Evolutionary conservation across 1,284 basidiomycete genomes (phyloP), one percentile per base, ranked within the genome.

Genomic region (Rhodotorula sp.): DNA sequence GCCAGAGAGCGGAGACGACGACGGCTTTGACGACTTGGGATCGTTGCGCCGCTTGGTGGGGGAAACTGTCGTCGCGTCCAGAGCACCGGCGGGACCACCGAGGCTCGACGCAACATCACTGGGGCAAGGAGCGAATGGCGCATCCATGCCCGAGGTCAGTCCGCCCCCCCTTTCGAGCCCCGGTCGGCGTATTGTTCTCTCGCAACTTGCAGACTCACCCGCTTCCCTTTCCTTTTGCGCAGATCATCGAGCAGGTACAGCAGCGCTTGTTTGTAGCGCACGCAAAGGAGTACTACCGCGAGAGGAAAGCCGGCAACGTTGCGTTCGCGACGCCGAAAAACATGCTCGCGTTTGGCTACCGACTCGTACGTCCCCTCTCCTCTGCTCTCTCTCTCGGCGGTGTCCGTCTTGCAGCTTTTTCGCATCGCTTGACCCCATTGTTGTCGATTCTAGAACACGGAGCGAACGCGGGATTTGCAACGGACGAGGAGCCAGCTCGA

Each of bases 341-440:
- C 76, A 82, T 91, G 1, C 84, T 92, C 23, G 87, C 88, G 3
- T 79, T 84, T 20, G 90, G 91, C 6, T 91, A 90, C 80, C 84
- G 86, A 34, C 80, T 84, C 67, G 89, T 88, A n/a, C 59, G 56
- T 39, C 14, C 7, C 20, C 31, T 58, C 59, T 12, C 54, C 3
- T n/a, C 7, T 3, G 5, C 54, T 10, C n/a, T 15, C n/a, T 47
- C n/a, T 39, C 26, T 31, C 6, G 7, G 1, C 1, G 12, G 21
- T 6, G n/a, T 47, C 26, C 54, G 0, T 12, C 26, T 0, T 29
- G 15, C 5, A 8, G 48, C 26, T 48, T 3, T 4, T 20, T 3
- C 8, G 58, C 16, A 48, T n/a, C 23, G 29, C 15, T 56, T 4
- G 26, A 56, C 1, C 4, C 3, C 5, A 16, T 31, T 6, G 20